Percentiles rank a stretch among this genome's conserved stretches.
Conservation (phyloP, 805 yeast species). For the Schwanniomyces polymorphus region DNA sequence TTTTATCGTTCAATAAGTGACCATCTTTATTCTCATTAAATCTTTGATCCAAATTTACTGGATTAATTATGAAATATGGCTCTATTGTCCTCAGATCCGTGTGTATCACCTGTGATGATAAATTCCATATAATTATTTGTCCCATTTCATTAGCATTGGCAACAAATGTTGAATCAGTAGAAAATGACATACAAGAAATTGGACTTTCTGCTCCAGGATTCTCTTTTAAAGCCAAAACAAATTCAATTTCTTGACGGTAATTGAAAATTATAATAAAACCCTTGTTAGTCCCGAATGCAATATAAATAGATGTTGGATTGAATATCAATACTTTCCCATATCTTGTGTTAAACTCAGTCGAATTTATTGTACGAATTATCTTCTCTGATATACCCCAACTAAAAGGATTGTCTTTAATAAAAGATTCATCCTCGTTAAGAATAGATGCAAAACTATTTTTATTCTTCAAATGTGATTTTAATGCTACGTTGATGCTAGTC, state of each 20-base stretch:
- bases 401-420: constrained; percentile 5
- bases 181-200: constrained; percentile 57
- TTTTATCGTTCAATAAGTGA: constrained; percentile 24
- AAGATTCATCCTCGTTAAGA: neutral
- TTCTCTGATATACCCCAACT: constrained; percentile 25
- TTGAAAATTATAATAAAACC: constrained; percentile 70
- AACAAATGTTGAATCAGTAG: constrained; percentile 67
- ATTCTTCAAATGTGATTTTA: constrained; percentile 10
- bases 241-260: constrained; percentile 58
- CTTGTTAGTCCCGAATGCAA: constrained; percentile 68
- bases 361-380: constrained; percentile 17
- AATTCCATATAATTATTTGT: constrained; percentile 66
- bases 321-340: constrained; percentile 23
- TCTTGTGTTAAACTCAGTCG: constrained; percentile 18
- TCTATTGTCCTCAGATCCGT: constrained; percentile 51
- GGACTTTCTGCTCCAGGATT: constrained; percentile 28
- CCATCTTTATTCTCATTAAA: constrained; percentile 25
- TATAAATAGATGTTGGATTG: constrained; percentile 29
- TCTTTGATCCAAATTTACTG: constrained; percentile 24
- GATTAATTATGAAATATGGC: constrained; percentile 43
- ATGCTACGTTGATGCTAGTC: constrained; percentile 24
- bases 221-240: constrained; percentile 36
- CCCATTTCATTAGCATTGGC: constrained; percentile 74
- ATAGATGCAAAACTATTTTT: neutral
- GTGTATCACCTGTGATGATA: constrained; percentile 27